phyloP scores from a whole-genome alignment of 2,329 filamentous ascomycete species.

The Venturia effusa region DNA sequence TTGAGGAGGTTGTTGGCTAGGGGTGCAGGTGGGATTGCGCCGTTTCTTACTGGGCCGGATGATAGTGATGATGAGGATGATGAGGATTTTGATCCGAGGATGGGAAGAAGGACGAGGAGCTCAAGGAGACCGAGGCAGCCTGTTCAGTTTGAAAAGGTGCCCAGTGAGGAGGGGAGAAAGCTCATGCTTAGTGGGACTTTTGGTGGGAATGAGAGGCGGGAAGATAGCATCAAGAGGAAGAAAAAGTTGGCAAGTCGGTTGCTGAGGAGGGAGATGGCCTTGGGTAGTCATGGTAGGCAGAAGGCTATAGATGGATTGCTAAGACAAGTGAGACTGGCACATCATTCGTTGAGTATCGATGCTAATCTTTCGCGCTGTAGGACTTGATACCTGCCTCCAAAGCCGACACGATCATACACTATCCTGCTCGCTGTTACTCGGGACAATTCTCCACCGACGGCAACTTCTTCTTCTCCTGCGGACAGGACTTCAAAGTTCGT shows the following conservation, averaged over 20 bases:
- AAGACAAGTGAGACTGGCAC: constrained; percentile 65
- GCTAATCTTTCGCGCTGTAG: constrained; percentile 28
- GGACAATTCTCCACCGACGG: constrained; percentile 96
- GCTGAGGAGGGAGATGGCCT: constrained; percentile 70
- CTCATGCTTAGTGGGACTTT: constrained; percentile 79
- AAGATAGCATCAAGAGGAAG: constrained; percentile 46
- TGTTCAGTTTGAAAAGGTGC: constrained; percentile 61
- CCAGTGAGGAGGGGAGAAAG: constrained; percentile 62
- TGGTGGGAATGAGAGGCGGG: constrained; percentile 50
- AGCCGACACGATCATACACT: constrained; percentile 81
- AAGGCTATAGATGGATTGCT: constrained; percentile 60
- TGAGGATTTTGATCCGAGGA: constrained; percentile 13
- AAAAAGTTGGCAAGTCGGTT: constrained; percentile 55
- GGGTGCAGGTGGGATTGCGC: constrained; percentile 40
- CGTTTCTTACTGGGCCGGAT: constrained; percentile 30
- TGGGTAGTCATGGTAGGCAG: constrained; percentile 47
- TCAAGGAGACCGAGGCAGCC: constrained; percentile 15
- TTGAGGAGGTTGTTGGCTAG: constrained; percentile 13
- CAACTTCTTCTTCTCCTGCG: constrained; percentile 91
- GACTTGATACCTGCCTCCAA: constrained; percentile 65
- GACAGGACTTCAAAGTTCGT: constrained; percentile 85
- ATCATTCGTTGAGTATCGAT: constrained; percentile 46
- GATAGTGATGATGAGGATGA: constrained; percentile 9
- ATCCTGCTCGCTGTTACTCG: constrained; percentile 77
- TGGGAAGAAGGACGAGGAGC: constrained; percentile 25